phyloP scores from a whole-genome alignment of 1,284 basidiomycete genomes.

The Mycosarcoma maydis region DNA sequence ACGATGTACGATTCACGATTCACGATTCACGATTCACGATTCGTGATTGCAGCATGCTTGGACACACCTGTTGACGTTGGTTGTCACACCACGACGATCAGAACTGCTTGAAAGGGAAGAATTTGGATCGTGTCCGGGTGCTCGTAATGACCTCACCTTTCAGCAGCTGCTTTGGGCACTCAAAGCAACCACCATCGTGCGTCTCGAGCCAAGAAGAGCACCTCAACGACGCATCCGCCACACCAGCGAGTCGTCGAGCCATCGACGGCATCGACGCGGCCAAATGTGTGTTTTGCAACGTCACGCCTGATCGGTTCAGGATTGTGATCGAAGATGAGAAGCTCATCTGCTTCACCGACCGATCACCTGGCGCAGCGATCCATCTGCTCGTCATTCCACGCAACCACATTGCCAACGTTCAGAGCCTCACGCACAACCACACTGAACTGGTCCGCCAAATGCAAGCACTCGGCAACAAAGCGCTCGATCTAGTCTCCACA shows the following conservation, averaged over 20 bases:
- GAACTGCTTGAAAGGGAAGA: too few species aligned
- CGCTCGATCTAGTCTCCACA: conserved; percentile 68
- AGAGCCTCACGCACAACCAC: conserved; percentile 67
- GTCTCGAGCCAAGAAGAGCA: too few species aligned
- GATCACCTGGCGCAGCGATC: conserved; percentile 73
- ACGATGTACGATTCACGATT: too few species aligned
- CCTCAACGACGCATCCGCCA: background rate
- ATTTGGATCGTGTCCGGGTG: too few species aligned
- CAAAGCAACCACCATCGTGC: too few species aligned
- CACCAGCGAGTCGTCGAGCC: conserved; percentile 16
- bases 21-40: too few species aligned
- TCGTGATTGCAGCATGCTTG: too few species aligned
- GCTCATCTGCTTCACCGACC: conserved; percentile 76
- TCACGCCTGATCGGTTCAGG: conserved; percentile 72
- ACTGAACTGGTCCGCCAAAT: conserved; percentile 71
- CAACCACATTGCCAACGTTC: conserved; percentile 71
- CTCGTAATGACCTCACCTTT: conserved; percentile 21
- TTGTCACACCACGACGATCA: too few species aligned
- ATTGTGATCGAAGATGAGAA: conserved; percentile 74
- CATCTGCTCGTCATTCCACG: conserved; percentile 78
- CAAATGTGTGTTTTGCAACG: conserved; percentile 74
- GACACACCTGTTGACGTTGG: too few species aligned
- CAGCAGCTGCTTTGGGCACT: conserved; percentile 26
- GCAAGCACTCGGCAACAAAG: conserved; percentile 72
- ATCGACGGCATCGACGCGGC: conserved; percentile 37